phyloP scores from a whole-genome alignment of 345 rosid species.

The Psidium friedrichsthalianum region DNA sequence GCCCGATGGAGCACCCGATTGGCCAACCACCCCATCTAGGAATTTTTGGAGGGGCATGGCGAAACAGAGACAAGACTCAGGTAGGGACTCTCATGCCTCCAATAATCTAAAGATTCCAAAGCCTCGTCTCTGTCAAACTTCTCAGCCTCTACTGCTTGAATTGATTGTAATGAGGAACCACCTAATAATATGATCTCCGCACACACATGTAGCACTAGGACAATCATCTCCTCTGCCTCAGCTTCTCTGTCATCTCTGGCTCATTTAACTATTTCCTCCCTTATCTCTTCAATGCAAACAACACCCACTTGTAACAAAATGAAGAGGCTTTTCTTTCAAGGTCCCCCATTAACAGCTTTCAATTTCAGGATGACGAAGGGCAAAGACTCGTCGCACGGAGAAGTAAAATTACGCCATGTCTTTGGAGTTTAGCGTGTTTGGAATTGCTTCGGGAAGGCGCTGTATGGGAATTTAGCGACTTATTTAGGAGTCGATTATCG shows the following conservation, averaged over 20 bases:
- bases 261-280: not conserved
- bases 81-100: not conserved
- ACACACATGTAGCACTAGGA: not conserved
- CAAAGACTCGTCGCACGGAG: not conserved
- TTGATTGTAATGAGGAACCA: not conserved
- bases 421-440: not conserved
- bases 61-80: not conserved
- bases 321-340: not conserved
- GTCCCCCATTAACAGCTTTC: not conserved
- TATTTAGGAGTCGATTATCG: not conserved
- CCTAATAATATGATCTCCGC: not conserved
- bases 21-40: not conserved
- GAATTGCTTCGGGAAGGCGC: not conserved
- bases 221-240: not conserved
- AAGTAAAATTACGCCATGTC: not conserved
- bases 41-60: not conserved
- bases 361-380: not conserved
- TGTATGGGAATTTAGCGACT: not conserved
- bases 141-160: not conserved
- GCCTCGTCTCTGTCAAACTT: not conserved
- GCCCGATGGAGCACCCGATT: not conserved
- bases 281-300: not conserved
- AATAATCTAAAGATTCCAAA: not conserved
- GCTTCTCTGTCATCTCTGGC: not conserved
- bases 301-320: not conserved